Percentiles rank a stretch among this genome's conserved stretches.
Conservation (phyloP, 352 stramenopile genomes). For the Phytophthora macrochlamydospora region DNA sequence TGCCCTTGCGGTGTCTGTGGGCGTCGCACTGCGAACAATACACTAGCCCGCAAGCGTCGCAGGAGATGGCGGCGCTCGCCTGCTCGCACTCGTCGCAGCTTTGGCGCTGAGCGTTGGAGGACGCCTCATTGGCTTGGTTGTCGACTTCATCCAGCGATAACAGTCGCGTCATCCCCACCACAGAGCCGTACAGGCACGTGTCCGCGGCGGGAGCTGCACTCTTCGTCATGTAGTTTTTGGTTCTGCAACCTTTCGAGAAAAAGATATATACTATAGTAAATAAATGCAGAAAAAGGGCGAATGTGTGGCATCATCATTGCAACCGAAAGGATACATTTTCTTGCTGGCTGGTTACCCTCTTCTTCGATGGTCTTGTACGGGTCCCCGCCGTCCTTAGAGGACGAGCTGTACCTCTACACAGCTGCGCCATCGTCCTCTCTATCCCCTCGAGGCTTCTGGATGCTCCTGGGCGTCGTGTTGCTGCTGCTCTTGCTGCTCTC, state of each 20-base stretch:
- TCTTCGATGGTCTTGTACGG: background rate
- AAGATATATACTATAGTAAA: background rate
- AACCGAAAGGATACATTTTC: too few species aligned
- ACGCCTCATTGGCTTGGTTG: constrained; percentile 19
- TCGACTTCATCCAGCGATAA: constrained; percentile 25
- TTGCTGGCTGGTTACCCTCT: background rate
- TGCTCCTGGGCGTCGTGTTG: constrained; percentile 36
- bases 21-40: constrained; percentile 76
- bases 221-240: constrained; percentile 23
- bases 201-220: constrained; percentile 16
- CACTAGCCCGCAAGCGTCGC: constrained; percentile 74
- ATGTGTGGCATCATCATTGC: background rate
- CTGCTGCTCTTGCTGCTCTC: constrained; percentile 50
- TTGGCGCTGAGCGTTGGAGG: constrained; percentile 2
- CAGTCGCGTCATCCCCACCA: constrained; percentile 36
- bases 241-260: background rate
- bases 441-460: constrained; percentile 28
- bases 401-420: background rate
- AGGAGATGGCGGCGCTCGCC: constrained; percentile 43
- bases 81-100: constrained; percentile 81
- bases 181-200: constrained; percentile 50
- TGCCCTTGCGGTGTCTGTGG: constrained; percentile 81
- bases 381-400: constrained; percentile 2
- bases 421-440: constrained; percentile 10
- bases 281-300: background rate